Base-by-base conservation (phyloP, 805 yeast species). In the Spathaspora girioi region DNA sequence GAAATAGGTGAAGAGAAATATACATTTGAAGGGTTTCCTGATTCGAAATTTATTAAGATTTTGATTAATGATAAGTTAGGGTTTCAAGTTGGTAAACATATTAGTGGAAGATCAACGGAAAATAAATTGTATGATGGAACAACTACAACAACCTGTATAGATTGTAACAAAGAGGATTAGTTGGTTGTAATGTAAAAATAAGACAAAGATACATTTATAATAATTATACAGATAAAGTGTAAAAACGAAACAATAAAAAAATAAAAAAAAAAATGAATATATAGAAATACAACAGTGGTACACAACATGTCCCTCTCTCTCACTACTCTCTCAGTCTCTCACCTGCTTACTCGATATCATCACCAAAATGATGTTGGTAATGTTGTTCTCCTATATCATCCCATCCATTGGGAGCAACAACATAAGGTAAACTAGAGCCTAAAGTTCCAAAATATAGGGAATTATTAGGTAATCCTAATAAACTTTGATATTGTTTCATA, bases 11-110 rank as follows among this genome's bases (percentile, higher is more conserved):
- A 65, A 17, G 56, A 54, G 2, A 12, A 42, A 7, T 68, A 63
- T 57, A 65, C 67, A 42, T 66, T 81, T 48, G 88, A 82, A 35
- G 96, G 97, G 32, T 90, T 90, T 64, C 97, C 97, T 0, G 97
- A 91, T 64, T 82, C 93, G 15, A 91, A 90, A 63, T 78, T 82
- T 14, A 68, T 91, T 56, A 90, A 91, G 66, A 84, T 83, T 53
- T 71, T 78, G 47, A 80, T 90, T 5, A 68, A 94, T 80, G 84
- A 23, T 45, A 42, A 17, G 18, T 35, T 29, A 55, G 60, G 68
- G 6, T 66, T 86, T n/a, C 47, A 46, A n/a, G 55, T 50, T 14
- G 47, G 29, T 31, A 50, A 45, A 19, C 40, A 18, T 41, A 45
- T 29, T 32, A 47, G 41, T 17, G 14, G 23, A 17, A 6, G 17